phyloP scores from a whole-genome alignment of 2,329 filamentous ascomycete species.

The Corniculantispora saksenae region DNA sequence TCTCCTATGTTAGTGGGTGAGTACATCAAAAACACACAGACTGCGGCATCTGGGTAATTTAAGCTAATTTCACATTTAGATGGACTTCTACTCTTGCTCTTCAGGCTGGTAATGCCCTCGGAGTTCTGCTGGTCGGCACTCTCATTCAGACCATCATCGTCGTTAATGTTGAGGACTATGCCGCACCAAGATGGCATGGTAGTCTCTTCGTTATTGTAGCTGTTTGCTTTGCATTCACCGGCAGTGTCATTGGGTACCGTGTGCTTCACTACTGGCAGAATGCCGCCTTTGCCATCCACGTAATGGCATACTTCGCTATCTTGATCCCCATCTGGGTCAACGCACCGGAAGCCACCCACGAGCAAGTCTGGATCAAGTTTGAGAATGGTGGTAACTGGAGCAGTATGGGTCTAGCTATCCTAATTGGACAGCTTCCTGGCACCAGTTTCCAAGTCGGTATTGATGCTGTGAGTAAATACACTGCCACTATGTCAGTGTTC shows the following conservation, averaged over 20 bases:
- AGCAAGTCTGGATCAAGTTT: constrained; percentile 20
- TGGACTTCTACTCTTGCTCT: constrained; percentile 23
- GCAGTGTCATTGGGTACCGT: constrained; percentile 15
- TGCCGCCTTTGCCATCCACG: constrained; percentile 20
- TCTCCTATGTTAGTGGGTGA: constrained; percentile 1
- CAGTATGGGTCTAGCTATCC: constrained; percentile 13
- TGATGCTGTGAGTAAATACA: constrained; percentile 13
- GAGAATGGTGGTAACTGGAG: constrained; percentile 20
- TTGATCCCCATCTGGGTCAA: constrained; percentile 23
- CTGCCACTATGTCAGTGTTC: not conserved
- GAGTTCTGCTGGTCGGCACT: constrained; percentile 19
- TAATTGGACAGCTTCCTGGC: constrained; percentile 21
- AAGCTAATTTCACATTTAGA: not conserved
- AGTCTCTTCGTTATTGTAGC: constrained; percentile 17
- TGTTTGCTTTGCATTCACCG: constrained; percentile 7
- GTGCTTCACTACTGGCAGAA: constrained; percentile 21
- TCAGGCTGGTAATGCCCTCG: constrained; percentile 21
- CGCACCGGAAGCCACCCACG: constrained; percentile 12
- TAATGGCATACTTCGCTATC: constrained; percentile 18
- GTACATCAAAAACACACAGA: not conserved
- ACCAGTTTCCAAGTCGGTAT: constrained; percentile 16
- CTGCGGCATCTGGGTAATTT: not conserved
- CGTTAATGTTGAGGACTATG: constrained; percentile 19
- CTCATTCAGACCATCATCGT: constrained; percentile 21
- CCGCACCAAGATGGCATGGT: constrained; percentile 19